A percentile compares a stretch with the other conserved stretches of the same genome.
Evolutionary conservation across 495 filamentous ascomycete genomes (phyloP).

Genomic region (Usnea hakonensis): DNA sequence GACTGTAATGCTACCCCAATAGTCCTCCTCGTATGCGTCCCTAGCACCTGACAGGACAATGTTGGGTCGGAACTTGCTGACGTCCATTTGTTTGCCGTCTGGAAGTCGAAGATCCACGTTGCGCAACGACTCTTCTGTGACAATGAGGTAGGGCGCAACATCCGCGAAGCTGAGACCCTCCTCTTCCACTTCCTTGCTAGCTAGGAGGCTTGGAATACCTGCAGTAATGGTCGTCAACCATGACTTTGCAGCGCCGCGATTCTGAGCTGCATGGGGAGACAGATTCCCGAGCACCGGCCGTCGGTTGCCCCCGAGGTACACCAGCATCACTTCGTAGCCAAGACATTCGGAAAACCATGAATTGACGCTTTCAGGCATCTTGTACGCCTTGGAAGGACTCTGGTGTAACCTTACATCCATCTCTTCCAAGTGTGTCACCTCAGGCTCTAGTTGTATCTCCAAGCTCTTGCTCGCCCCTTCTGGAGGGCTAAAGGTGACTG

Average conservation of each 20-base stretch:
- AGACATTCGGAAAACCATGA: slow-evolving; percentile 68
- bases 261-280: slow-evolving; percentile 26
- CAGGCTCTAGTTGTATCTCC: slow-evolving; percentile 54
- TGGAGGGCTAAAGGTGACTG: slow-evolving; percentile 44
- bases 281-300: slow-evolving; percentile 57
- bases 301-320: slow-evolving; percentile 57
- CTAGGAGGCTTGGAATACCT: slow-evolving; percentile 26
- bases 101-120: slow-evolving; percentile 56
- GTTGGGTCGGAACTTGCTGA: slow-evolving; percentile 80
- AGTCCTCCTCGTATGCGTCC: slow-evolving; percentile 73
- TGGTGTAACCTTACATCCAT: slow-evolving; percentile 54
- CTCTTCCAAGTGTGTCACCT: slow-evolving; percentile 39
- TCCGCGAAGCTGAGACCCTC: slow-evolving; percentile 69
- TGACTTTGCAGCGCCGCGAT: slow-evolving; percentile 9
- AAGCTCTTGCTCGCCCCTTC: slow-evolving; percentile 31
- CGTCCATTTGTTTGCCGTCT: slow-evolving; percentile 50
- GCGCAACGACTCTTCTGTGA: slow-evolving; percentile 59
- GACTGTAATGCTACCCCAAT: slow-evolving; percentile 49
- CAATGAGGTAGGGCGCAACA: slow-evolving; percentile 66
- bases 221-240: slow-evolving; percentile 44
- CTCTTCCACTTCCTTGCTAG: slow-evolving; percentile 19
- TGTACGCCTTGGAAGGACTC: slow-evolving; percentile 56
- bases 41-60: slow-evolving; percentile 60
- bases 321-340: slow-evolving; percentile 57
- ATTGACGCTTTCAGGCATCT: slow-evolving; percentile 59